These are phyloP conservation scores for Picea mariana DNA, from an alignment of 83 land plant species.

Conservation along the genomic window DNA sequence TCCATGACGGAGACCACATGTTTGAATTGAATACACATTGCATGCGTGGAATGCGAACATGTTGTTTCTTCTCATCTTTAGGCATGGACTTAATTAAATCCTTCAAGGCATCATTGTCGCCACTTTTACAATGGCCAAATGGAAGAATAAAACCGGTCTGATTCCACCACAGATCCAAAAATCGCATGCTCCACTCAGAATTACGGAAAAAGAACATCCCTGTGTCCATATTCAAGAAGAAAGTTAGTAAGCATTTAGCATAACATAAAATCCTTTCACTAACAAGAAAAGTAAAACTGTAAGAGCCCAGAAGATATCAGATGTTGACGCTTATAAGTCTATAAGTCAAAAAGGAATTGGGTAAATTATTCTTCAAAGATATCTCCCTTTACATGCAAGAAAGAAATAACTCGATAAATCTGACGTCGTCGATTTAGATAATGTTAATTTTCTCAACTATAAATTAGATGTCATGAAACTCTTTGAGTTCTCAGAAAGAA, in stretches of 20 bases:
- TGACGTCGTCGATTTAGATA: not conserved
- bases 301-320: not conserved
- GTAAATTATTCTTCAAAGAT: too few relatives aligned
- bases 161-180: constrained; percentile 76
- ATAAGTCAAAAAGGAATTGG: too few relatives aligned
- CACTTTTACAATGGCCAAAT: constrained; percentile 68
- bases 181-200: constrained; percentile 62
- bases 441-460: not conserved
- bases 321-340: not conserved
- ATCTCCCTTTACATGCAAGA: not conserved
- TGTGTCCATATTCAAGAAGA: constrained; percentile 16
- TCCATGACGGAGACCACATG: constrained; percentile 65
- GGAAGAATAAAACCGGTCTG: constrained; percentile 55
- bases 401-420: not conserved
- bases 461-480: not conserved
- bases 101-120: constrained; percentile 74
- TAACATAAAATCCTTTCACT: too few relatives aligned
- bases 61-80: constrained; percentile 36
- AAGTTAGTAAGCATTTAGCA: not conserved
- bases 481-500: not conserved
- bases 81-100: constrained; percentile 36
- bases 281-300: not conserved
- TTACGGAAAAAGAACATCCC: constrained; percentile 77
- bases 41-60: constrained; percentile 57
- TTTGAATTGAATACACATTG: constrained; percentile 79